These are phyloP conservation scores for Epichloe scottii DNA, from an alignment of 2,329 filamentous ascomycete genomes.

Conservation along the genomic window DNA sequence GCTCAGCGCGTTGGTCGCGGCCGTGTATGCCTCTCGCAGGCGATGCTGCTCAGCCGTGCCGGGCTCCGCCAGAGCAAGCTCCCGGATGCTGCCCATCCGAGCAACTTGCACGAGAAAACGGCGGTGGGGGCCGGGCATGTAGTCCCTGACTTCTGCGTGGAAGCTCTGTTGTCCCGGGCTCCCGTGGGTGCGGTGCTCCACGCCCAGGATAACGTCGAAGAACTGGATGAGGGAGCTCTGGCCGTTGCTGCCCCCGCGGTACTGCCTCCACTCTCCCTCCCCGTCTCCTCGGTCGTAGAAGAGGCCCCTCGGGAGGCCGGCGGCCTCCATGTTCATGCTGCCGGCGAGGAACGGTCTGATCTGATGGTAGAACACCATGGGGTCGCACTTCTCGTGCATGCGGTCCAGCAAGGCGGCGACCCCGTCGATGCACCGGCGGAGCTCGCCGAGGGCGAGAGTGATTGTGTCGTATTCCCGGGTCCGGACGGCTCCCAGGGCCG, in stretches of 20 bases:
- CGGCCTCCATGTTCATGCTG: constrained; percentile 81
- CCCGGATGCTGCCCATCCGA: constrained; percentile 59
- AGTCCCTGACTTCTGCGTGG: constrained; percentile 61
- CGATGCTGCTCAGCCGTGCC: constrained; percentile 36
- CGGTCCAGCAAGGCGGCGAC: constrained; percentile 57
- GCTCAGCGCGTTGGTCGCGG: constrained; percentile 62
- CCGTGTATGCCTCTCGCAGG: constrained; percentile 45
- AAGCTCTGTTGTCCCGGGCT: constrained; percentile 26
- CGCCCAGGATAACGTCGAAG: constrained; percentile 74
- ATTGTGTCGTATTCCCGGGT: constrained; percentile 48
- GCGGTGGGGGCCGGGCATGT: constrained; percentile 81
- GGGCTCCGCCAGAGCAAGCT: constrained; percentile 46
- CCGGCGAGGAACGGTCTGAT: constrained; percentile 84
- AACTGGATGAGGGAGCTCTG: constrained; percentile 90
- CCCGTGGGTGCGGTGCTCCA: constrained; percentile 52
- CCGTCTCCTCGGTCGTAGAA: constrained; percentile 68
- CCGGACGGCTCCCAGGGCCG: constrained; percentile 59
- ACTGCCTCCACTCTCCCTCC: constrained; percentile 56
- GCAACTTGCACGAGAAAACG: constrained; percentile 63
- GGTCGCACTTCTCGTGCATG: constrained; percentile 85
- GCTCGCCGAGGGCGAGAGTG: constrained; percentile 47
- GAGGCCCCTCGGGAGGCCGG: constrained; percentile 71
- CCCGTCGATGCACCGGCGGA: constrained; percentile 56
- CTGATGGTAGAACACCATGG: constrained; percentile 75
- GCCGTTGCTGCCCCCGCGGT: constrained; percentile 84